phyloP scores from a whole-genome alignment of 2,329 filamentous ascomycete species.

The Paraphaeosphaeria sporulosa region DNA sequence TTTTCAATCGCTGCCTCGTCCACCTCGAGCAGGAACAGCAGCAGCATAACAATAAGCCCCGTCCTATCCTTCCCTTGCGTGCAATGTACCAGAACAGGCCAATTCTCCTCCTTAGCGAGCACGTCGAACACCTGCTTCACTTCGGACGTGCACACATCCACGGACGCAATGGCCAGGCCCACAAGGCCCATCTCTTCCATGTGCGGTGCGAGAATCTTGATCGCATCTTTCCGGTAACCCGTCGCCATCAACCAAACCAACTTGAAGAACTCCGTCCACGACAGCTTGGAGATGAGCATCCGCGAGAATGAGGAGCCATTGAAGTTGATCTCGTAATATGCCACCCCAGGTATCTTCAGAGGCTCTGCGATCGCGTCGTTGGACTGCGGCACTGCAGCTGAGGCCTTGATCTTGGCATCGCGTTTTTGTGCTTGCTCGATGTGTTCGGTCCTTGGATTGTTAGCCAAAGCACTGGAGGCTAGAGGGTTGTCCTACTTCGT shows the following conservation, averaged over 20 bases:
- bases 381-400: constrained; percentile 54
- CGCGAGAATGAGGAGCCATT: constrained; percentile 76
- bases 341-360: constrained; percentile 68
- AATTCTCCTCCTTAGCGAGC: constrained; percentile 57
- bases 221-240: constrained; percentile 73
- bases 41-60: constrained; percentile 73
- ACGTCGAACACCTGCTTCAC: constrained; percentile 63
- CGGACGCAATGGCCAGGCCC: constrained; percentile 72
- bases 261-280: constrained; percentile 71
- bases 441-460: constrained; percentile 70
- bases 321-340: constrained; percentile 73
- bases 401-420: constrained; percentile 55
- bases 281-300: constrained; percentile 71
- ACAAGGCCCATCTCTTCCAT: constrained; percentile 76
- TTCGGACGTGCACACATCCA: constrained; percentile 72
- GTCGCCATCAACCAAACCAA: constrained; percentile 69
- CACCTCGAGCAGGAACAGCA: constrained; percentile 69
- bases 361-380: constrained; percentile 63
- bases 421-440: constrained; percentile 71
- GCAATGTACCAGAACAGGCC: constrained; percentile 79
- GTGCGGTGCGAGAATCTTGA: constrained; percentile 72
- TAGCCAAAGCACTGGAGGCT: background rate
- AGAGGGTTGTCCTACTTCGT: constrained; percentile 65
- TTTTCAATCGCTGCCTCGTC: constrained; percentile 67
- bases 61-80: constrained; percentile 90